Evolutionary conservation across 164 flowering plant species (phyloP).

Genomic region (Echeveria elegans): DNA sequence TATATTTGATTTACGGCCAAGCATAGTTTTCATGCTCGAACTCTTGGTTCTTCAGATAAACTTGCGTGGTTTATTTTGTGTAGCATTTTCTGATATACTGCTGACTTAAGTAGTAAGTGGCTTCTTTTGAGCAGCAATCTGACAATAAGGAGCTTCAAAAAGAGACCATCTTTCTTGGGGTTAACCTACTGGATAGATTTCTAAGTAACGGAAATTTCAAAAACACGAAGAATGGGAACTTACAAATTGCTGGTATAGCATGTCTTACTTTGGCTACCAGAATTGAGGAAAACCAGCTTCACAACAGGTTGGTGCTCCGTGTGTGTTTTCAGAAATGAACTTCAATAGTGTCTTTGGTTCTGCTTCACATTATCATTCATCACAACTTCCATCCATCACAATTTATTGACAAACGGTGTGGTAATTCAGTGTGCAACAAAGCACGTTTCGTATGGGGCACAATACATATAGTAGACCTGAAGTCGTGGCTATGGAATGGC

Average conservation of each 20-base stretch:
- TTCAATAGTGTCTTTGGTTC: neutral
- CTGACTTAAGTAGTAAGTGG: neutral
- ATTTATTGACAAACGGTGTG: neutral
- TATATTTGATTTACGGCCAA: neutral
- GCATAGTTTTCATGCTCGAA: neutral
- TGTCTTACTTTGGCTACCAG: constrained; percentile 83
- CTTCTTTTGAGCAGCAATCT: constrained; percentile 41
- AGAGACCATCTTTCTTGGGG: constrained; percentile 77
- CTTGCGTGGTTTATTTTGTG: too few species aligned
- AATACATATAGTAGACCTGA: constrained; percentile 51
- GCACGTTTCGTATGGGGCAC: constrained; percentile 39
- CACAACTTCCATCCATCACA: neutral
- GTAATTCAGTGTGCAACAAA: constrained; percentile 43
- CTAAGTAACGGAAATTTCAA: constrained; percentile 70
- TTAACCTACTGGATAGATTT: constrained; percentile 66
- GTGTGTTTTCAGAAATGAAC: neutral
- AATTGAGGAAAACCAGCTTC: constrained; percentile 90
- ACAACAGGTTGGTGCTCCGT: constrained; percentile 44
- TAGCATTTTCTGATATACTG: neutral
- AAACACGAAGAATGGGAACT: constrained; percentile 33
- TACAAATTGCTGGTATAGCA: constrained; percentile 77
- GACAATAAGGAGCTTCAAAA: constrained; percentile 36
- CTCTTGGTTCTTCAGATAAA: too few species aligned
- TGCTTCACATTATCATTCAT: neutral
- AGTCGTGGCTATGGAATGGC: constrained; percentile 99